phyloP scores from a whole-genome alignment of 2,329 filamentous ascomycete species.

The Microcyclosporella mali region DNA sequence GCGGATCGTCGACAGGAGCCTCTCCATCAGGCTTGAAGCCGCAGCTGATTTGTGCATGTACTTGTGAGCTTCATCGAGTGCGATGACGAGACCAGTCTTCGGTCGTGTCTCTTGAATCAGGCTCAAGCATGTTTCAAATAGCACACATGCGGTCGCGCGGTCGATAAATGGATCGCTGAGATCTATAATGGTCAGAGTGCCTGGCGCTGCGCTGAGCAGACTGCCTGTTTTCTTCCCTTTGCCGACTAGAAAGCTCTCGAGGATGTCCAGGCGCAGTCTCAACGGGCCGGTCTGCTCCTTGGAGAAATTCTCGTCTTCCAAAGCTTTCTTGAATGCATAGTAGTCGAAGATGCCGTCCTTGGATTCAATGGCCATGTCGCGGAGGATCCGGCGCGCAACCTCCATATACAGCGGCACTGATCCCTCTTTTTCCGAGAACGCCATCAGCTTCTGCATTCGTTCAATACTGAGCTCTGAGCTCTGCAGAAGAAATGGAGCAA shows the following conservation, averaged over 20 bases:
- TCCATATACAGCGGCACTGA: constrained; percentile 51
- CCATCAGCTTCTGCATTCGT: constrained; percentile 53
- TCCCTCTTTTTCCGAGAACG: constrained; percentile 37
- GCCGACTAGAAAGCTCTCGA: constrained; percentile 57
- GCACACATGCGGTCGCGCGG: constrained; percentile 57
- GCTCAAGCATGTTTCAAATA: constrained; percentile 66
- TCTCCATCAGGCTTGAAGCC: constrained; percentile 54
- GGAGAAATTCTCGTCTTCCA: constrained; percentile 37
- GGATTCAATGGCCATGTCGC: constrained; percentile 47
- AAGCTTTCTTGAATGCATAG: constrained; percentile 37
- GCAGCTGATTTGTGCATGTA: constrained; percentile 52
- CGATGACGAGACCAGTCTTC: constrained; percentile 51
- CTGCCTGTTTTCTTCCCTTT: neutral
- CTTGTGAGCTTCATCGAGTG: constrained; percentile 73
- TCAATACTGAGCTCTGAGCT: constrained; percentile 46
- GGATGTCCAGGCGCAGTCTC: constrained; percentile 52
- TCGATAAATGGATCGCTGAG: constrained; percentile 67
- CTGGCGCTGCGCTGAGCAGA: constrained; percentile 33
- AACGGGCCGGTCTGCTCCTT: constrained; percentile 51
- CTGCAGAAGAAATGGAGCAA: constrained; percentile 43
- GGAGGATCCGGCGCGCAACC: constrained; percentile 50
- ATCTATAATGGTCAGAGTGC: constrained; percentile 61
- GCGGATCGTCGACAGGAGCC: constrained; percentile 58
- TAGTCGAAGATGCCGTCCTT: constrained; percentile 44
- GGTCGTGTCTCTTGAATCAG: constrained; percentile 48